Conservation (phyloP, 495 filamentous ascomycete species). For the Tuber brumale region DNA sequence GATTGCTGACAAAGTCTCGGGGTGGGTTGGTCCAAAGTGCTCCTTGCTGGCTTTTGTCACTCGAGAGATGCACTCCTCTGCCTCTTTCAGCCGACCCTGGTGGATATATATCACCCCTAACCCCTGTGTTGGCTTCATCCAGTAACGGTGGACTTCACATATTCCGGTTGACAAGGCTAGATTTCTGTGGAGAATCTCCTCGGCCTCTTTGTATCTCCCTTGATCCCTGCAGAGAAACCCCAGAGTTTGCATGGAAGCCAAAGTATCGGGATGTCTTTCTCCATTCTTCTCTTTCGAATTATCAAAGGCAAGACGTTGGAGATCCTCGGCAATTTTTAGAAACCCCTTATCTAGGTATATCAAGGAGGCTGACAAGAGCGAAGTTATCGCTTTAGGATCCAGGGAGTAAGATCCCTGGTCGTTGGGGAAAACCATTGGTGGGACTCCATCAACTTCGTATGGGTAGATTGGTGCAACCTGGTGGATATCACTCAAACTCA, state of each 20-base stretch:
- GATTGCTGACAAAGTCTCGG: slow-evolving; percentile 11
- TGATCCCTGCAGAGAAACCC: slow-evolving; percentile 26
- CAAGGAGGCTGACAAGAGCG: background rate
- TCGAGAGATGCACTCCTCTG: background rate
- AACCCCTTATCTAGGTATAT: background rate
- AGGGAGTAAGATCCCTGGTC: background rate
- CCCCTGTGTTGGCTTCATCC: background rate
- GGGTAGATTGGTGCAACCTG: background rate
- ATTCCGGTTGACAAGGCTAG: background rate
- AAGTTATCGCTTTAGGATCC: slow-evolving; percentile 3
- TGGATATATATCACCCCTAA: background rate
- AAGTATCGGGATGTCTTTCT: slow-evolving; percentile 41
- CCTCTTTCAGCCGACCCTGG: slow-evolving; percentile 1
- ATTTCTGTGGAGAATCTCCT: background rate
- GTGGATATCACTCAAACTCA: background rate
- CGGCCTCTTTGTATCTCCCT: slow-evolving; percentile 3
- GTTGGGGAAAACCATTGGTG: slow-evolving; percentile 1
- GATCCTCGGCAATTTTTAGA: slow-evolving; percentile 5
- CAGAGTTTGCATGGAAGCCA: slow-evolving; percentile 43
- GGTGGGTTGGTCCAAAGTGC: background rate
- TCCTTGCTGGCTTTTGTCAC: background rate
- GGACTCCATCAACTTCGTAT: background rate
- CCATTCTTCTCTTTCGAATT: slow-evolving; percentile 15
- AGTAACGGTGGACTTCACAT: background rate
- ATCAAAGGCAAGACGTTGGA: slow-evolving; percentile 1